These are phyloP conservation scores for Polygonum aviculare DNA, from an alignment of 148 eudicot genomes.

Conservation along the genomic window DNA sequence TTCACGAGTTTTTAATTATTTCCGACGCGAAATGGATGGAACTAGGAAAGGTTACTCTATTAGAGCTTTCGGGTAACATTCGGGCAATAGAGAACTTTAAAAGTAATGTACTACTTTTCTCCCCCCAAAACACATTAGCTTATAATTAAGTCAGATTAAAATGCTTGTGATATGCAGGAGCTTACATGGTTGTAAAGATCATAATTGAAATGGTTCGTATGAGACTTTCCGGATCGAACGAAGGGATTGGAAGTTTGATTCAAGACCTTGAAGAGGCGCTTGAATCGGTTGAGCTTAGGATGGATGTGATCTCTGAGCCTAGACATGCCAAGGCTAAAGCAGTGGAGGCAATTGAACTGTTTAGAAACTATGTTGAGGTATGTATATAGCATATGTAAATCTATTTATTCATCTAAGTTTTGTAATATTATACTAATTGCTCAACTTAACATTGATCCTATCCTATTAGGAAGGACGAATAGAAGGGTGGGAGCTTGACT, in stretches of 20 bases:
- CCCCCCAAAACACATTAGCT: too few species aligned
- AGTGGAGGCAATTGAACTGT: constrained; percentile 55
- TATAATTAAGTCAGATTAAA: neutral
- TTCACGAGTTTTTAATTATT: too few species aligned
- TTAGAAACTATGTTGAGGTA: constrained; percentile 62
- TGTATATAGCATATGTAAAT: neutral
- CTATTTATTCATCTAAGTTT: too few species aligned
- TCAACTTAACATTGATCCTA: neutral
- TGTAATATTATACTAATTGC: neutral
- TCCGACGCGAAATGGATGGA: too few species aligned
- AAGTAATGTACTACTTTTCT: too few species aligned
- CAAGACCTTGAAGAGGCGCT: constrained; percentile 75
- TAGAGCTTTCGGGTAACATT: too few species aligned
- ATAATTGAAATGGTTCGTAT: constrained; percentile 91
- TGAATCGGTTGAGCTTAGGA: constrained; percentile 68
- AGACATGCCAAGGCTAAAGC: constrained; percentile 77
- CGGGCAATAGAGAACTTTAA: too few species aligned
- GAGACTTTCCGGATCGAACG: constrained; percentile 62
- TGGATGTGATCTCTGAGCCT: constrained; percentile 64
- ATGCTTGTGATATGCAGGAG: constrained; percentile 34
- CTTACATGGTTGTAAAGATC: constrained; percentile 90
- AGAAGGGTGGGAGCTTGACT: constrained; percentile 80
- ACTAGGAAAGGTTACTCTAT: too few species aligned
- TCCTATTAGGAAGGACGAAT: constrained; percentile 47
- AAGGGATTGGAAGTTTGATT: constrained; percentile 81